Evolutionary conservation across 306 rosid genomes (phyloP), one percentile per base, ranked within the genome.

Genomic region (Glycine soja): DNA sequence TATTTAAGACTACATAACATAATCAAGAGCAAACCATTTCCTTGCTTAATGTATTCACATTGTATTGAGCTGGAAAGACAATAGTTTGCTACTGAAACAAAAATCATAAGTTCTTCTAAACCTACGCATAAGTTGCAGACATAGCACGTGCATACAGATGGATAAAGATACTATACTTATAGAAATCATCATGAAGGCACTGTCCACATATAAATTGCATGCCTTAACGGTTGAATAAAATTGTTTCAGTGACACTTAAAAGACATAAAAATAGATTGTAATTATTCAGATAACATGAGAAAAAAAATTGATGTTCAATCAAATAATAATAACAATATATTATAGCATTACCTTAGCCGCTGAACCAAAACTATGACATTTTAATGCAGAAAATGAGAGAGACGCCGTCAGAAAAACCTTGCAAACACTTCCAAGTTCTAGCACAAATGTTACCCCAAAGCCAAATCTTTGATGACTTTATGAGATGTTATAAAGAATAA

Each of bases 41-140:
- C 30, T 46, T 68, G 2, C 1, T 50, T 19, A 24, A 78, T 43
- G 63, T 68, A 18, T 52, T 73, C 76, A 24, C 38, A 62, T 45
- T 81, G 52, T 57, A 62, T 74, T 82, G 84, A 86, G 86, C 82
- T 82, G 84, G 82, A 82, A 82, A 82, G 86, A 18, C 47, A 74
- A 52, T 68, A 68, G 72, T 69, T 82, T 78, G 81, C 59, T 68
- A 18, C 62, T 74, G 73, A 78, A 86, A 79, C 76, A 62, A 82
- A 82, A 78, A 52, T n/a, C 57, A 74, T 74, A 11, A 15, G 53
- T 24, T 72, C 80, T 79, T 73, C 81, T 24, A 67, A 79, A 68
- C 40, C 53, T 51, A 24, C 0, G 10, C 32, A 16, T 74, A 84
- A 58, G 83, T 56, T 43, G 56, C 84, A 51, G 86, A 61, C 70